Conservation (phyloP, 805 yeast species). For the Saccharomycopsis schoenii region DNA sequence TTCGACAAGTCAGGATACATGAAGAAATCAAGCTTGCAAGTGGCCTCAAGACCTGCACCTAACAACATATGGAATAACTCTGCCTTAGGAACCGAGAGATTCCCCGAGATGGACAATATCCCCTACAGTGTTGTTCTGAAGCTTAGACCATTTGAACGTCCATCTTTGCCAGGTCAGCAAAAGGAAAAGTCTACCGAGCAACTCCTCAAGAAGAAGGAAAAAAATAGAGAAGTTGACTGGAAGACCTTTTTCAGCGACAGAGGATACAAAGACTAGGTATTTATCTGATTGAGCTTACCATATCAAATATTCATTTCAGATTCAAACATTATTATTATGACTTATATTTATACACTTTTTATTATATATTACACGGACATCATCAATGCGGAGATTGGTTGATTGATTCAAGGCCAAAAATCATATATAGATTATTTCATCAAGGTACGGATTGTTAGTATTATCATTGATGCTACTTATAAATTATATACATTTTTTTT, state of each 20-base stretch:
- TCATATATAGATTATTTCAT: no score
- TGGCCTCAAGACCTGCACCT: constrained; percentile 1
- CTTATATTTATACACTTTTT: no score
- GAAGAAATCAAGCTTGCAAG: not conserved
- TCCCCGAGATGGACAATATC: constrained; percentile 18
- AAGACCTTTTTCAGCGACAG: constrained; percentile 13
- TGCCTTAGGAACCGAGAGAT: constrained; percentile 17
- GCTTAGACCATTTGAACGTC: constrained; percentile 15
- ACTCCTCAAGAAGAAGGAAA: not conserved
- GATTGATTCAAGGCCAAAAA: no score
- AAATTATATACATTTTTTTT: no score
- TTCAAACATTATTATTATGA: no score
- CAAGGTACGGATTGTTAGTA: no score
- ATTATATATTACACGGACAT: no score
- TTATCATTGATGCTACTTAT: no score
- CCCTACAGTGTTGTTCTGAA: constrained; percentile 14
- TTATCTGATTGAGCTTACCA: no score
- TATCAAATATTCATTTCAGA: no score
- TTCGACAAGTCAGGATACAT: constrained; percentile 13
- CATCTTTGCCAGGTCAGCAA: constrained; percentile 5
- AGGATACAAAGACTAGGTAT: constrained; percentile 10
- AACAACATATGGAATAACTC: constrained; percentile 18
- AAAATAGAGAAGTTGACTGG: constrained; percentile 9
- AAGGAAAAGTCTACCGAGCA: not conserved
- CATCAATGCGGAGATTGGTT: no score